phyloP scores from a whole-genome alignment of 2,329 filamentous ascomycete genomes.

The Metarhizium humberi region DNA sequence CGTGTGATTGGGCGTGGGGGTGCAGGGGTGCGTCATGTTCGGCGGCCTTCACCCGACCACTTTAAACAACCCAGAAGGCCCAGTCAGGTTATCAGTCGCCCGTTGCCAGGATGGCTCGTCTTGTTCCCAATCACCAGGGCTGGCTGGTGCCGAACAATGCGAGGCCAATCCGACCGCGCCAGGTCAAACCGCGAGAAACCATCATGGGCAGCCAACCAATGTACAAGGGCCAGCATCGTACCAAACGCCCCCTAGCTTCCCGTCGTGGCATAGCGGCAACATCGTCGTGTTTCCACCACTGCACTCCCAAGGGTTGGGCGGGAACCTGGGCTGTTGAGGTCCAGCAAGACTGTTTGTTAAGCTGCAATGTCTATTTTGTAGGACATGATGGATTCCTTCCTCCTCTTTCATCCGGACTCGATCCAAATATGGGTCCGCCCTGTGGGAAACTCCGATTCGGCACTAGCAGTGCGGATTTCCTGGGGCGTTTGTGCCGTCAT shows the following conservation, averaged over 20 bases:
- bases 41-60: conserved; percentile 2
- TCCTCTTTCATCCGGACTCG: no score
- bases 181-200: background rate
- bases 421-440: no score
- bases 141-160: background rate
- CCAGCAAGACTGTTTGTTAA: background rate
- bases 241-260: background rate
- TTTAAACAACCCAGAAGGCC: no score
- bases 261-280: background rate
- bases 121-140: background rate
- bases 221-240: background rate
- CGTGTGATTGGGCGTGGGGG: conserved; percentile 3
- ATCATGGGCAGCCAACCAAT: background rate
- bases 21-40: background rate
- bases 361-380: no score
- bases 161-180: conserved; percentile 1
- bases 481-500: background rate
- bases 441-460: no score
- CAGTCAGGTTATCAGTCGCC: background rate
- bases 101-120: background rate
- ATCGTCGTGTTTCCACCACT: conserved; percentile 1
- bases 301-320: background rate
- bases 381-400: no score
- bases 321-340: background rate
- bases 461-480: no score